These are phyloP conservation scores for Amylostereum chailletii DNA, from an alignment of 1,284 basidiomycete genomes.

Conservation along the genomic window DNA sequence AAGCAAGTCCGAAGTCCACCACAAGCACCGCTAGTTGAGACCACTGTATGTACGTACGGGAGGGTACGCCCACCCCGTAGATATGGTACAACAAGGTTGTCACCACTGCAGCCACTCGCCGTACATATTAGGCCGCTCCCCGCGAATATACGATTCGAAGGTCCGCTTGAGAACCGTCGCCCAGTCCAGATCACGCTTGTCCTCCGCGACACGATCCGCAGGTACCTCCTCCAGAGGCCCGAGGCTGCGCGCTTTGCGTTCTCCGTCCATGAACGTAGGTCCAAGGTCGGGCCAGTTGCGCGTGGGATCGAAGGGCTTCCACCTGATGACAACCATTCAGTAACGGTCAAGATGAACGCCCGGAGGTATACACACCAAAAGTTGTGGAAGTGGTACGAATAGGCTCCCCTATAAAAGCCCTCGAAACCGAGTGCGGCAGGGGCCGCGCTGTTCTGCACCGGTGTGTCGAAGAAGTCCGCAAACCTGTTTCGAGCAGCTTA, in stretches of 20 bases:
- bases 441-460: conserved; percentile 38
- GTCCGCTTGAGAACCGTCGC: conserved; percentile 85
- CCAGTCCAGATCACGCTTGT: conserved; percentile 81
- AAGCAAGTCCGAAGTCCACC: not conserved
- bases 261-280: conserved; percentile 64
- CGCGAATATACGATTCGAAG: conserved; percentile 82
- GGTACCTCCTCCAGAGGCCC: conserved; percentile 23
- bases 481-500: conserved; percentile 30
- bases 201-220: conserved; percentile 32
- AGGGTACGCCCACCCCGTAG: too few species aligned
- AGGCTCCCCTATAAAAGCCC: conserved; percentile 63
- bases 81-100: too few species aligned
- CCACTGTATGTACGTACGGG: too few species aligned
- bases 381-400: conserved; percentile 63
- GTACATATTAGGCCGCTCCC: conserved; percentile 87
- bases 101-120: conserved; percentile 77
- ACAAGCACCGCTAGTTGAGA: too few species aligned
- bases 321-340: conserved; percentile 41
- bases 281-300: conserved; percentile 92
- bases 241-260: conserved; percentile 43
- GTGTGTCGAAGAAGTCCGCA: conserved; percentile 54
- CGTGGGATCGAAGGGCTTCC: conserved; percentile 84
- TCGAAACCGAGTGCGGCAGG: conserved; percentile 55
- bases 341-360: too few species aligned
- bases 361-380: conserved; percentile 23